phyloP scores from a whole-genome alignment of 805 yeast species.

The Wickerhamomyces silvicola region DNA sequence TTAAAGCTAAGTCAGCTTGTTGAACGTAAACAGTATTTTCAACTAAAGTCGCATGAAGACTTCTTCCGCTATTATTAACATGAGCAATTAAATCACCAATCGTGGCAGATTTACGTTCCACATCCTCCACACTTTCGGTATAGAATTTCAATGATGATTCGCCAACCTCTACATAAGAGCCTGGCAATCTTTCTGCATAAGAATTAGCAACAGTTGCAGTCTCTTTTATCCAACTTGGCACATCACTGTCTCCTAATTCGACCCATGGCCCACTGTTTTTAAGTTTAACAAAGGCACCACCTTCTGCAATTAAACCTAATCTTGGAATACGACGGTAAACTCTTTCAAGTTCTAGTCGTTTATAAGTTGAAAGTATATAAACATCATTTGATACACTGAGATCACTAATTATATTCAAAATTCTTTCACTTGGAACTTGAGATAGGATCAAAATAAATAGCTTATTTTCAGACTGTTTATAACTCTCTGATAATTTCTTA shows the following conservation, averaged over 20 bases:
- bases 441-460: conserved; percentile 42
- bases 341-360: conserved; percentile 58
- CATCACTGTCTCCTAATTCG: too few relatives aligned
- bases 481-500: conserved; percentile 21
- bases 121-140: conserved; percentile 59
- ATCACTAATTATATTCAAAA: conserved; percentile 51
- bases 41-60: conserved; percentile 73
- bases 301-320: conserved; percentile 83
- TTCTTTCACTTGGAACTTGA: conserved; percentile 55
- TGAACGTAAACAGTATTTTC: conserved; percentile 67
- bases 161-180: conserved; percentile 62
- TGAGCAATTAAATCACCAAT: conserved; percentile 85
- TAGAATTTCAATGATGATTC: conserved; percentile 75
- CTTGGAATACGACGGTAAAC: conserved; percentile 60
- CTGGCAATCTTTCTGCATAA: conserved; percentile 73
- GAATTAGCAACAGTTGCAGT: conserved; percentile 50
- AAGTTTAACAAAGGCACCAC: conserved; percentile 72
- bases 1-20: conserved; percentile 49
- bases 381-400: conserved; percentile 54
- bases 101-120: conserved; percentile 56
- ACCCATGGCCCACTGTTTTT: conserved; percentile 52
- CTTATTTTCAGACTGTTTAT: conserved; percentile 27
- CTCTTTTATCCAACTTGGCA: conserved; percentile 56
- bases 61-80: conserved; percentile 65
- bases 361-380: conserved; percentile 63